Evolutionary conservation across 805 yeast species (phyloP), one percentile per base, ranked within the genome.

Genomic region (Candida arabinofermentans): DNA sequence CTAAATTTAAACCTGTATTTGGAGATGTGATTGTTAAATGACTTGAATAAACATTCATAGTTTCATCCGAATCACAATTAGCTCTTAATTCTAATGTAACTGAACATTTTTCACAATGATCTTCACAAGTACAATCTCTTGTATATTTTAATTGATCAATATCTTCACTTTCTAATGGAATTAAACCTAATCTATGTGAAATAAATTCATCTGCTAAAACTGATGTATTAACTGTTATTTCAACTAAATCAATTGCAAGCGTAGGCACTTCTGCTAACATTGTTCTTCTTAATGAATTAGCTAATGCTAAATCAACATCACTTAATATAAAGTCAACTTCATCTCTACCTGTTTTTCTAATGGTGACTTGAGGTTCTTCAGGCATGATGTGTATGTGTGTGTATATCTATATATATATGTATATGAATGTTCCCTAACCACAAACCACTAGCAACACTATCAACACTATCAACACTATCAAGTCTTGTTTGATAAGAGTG

Each of bases 261-360:
- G 99, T 93, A 26, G 99, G 99, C 43, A 93, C 93, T 65, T 93
- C 99, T 2, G 96, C 90, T 47, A 93, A 71, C 87, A 93, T 90
- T 31, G 85, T 80, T 62, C 99, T 75, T 54, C 99, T 77, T 29
- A 93, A 53, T 13, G 98, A 86, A 72, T 93, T 93, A 16, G 98
- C 98, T 57, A 91, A 69, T 52, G 96, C 78, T 45, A 93, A 65
- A 60, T 91, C 97, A 26, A 89, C 90, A 58, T 89, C 88, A 34
- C 86, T 77, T 42, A 93, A 66, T 29, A 91, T 87, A 58, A 93
- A 85, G 64, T 93, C 96, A 48, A 93, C 97, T 57, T 80, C 85
- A 58, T 91, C 97, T 50, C 74, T 73, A 36, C 84, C 89, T 16
- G 91, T 81, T 58, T 82, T 81, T 65, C 97, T 81, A 61, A 93